These are phyloP conservation scores for Carex sylvatica DNA, from an alignment of 202 grass and related monocot genomes.

Conservation along the genomic window DNA sequence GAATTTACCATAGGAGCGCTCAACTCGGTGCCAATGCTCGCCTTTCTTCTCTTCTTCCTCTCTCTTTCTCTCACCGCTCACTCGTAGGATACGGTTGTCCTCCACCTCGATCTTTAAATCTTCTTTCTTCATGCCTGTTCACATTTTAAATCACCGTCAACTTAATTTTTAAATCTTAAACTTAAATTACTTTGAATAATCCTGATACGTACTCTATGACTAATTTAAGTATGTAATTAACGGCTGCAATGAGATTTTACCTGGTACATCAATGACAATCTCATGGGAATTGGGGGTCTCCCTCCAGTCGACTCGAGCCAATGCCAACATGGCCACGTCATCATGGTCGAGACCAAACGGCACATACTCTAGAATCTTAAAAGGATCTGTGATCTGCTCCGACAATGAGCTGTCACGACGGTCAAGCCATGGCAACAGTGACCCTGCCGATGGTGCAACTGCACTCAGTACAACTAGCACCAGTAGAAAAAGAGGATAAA, in stretches of 20 bases:
- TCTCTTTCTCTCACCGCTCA: conserved; percentile 45
- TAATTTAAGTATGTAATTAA: no score
- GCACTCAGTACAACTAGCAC: not conserved
- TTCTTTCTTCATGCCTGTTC: conserved; percentile 42
- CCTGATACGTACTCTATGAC: no score
- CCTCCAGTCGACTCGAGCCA: conserved; percentile 73
- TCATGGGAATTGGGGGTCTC: conserved; percentile 68
- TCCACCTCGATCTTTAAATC: conserved; percentile 73
- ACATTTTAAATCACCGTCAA: no score
- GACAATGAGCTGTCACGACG: not conserved
- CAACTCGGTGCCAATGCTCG: conserved; percentile 13
- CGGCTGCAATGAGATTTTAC: not conserved
- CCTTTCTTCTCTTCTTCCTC: conserved; percentile 29
- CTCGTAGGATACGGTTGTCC: conserved; percentile 48
- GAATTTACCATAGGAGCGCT: conserved; percentile 38
- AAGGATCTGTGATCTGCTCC: conserved; percentile 47
- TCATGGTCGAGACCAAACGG: conserved; percentile 56
- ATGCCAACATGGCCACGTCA: conserved; percentile 23
- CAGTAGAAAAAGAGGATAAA: not conserved
- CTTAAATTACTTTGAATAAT: no score
- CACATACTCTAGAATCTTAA: conserved; percentile 70
- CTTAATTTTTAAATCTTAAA: no score
- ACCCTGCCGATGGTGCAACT: conserved; percentile 17
- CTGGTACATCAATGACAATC: conserved; percentile 70
- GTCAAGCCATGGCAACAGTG: conserved; percentile 56